Evolutionary conservation across 192 early-diverging fungal genomes (phyloP).

Genomic region (Coemansia sp.): DNA sequence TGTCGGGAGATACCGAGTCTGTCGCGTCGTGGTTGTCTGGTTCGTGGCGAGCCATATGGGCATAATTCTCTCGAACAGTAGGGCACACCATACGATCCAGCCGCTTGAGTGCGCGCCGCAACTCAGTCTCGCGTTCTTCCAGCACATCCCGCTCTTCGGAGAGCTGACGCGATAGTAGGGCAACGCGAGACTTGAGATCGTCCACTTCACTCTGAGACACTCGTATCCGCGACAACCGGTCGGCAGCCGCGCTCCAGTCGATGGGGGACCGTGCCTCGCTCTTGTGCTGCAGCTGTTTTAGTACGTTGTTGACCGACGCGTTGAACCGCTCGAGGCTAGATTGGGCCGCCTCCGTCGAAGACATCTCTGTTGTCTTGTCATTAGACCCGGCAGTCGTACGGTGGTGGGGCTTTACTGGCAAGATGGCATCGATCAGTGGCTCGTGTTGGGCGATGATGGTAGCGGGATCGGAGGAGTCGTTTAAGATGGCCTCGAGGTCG

Average conservation of each 20-base stretch:
- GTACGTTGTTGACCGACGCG: conserved; percentile 33
- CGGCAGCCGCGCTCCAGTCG: conserved; percentile 39
- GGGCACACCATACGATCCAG: conserved; percentile 56
- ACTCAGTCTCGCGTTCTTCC: conserved; percentile 38
- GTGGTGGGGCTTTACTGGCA: neutral
- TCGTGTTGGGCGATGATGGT: neutral
- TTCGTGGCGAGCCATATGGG: neutral
- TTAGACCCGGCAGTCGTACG: neutral
- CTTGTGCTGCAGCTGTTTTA: conserved; percentile 34
- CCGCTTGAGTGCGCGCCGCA: conserved; percentile 51
- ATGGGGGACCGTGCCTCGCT: conserved; percentile 14
- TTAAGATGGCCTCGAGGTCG: conserved; percentile 40
- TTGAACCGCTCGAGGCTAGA: conserved; percentile 40
- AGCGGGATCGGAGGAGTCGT: neutral
- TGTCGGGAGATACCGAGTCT: neutral
- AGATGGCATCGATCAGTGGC: neutral
- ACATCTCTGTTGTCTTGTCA: neutral
- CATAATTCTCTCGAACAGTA: conserved; percentile 28
- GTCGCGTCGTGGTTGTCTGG: conserved; percentile 5
- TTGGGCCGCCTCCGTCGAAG: conserved; percentile 6
- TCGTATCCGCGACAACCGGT: conserved; percentile 33
- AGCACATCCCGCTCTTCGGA: conserved; percentile 43
- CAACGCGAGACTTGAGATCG: conserved; percentile 39
- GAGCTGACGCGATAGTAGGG: conserved; percentile 36
- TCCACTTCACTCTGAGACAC: conserved; percentile 38